phyloP scores from a whole-genome alignment of 768 basidiomycete species.

The Trametes maxima region DNA sequence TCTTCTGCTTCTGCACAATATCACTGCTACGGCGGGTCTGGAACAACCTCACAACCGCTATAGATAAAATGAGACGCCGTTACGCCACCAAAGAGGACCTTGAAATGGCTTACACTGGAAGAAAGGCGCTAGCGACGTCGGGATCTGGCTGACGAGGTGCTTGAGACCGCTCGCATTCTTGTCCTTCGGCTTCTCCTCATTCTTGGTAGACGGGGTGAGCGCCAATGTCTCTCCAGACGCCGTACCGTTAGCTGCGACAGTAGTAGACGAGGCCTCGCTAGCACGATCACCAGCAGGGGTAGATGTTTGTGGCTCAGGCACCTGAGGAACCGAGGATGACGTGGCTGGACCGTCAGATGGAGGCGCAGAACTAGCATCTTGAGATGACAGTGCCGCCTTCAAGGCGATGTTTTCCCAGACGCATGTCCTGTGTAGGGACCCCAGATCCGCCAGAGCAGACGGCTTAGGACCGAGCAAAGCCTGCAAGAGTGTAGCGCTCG shows the following conservation, averaged over 20 bases:
- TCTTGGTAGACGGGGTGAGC: conserved; percentile 31
- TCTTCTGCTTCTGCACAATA: conserved; percentile 73
- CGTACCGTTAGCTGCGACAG: conserved; percentile 35
- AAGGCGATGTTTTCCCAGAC: conserved; percentile 88
- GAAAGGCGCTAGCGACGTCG: conserved; percentile 75
- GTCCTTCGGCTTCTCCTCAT: conserved; percentile 50
- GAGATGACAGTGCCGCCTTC: conserved; percentile 52
- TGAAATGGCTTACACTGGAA: conserved; percentile 69
- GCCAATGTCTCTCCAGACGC: conserved; percentile 24
- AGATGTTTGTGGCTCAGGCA: conserved; percentile 23
- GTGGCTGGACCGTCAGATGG: neutral
- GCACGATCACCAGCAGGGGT: conserved; percentile 33
- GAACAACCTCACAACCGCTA: conserved; percentile 87
- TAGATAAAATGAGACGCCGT: neutral
- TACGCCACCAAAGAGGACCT: neutral
- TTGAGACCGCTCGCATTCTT: conserved; percentile 77
- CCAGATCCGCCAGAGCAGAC: conserved; percentile 68
- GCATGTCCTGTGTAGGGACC: conserved; percentile 76
- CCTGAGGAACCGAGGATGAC: neutral
- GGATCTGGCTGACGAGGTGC: conserved; percentile 78
- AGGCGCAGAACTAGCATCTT: conserved; percentile 19
- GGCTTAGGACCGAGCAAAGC: conserved; percentile 63
- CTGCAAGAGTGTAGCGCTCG: conserved; percentile 73
- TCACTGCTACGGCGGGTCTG: conserved; percentile 81
- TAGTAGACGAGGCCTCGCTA: conserved; percentile 24